Evolutionary conservation across 179 eudicot genomes (phyloP).

Genomic region (Beta corolliflora): DNA sequence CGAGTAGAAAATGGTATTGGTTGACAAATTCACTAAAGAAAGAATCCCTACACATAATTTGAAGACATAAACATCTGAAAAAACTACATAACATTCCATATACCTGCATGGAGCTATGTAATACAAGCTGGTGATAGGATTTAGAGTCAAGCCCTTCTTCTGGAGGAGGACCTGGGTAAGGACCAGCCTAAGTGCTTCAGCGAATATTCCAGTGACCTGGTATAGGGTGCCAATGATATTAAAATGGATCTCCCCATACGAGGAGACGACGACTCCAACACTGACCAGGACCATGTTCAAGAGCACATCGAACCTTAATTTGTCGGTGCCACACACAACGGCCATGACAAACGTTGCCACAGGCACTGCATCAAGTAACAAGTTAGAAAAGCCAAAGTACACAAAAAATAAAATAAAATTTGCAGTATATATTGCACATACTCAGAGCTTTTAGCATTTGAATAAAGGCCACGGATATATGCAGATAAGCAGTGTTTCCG

Average conservation of each 20-base stretch:
- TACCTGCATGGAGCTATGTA: conserved; percentile 99
- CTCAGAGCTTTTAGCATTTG: conserved; percentile 99
- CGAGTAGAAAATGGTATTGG: not conserved
- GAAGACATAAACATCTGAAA: not conserved
- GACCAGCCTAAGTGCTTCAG: conserved; percentile 96
- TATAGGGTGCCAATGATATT: conserved; percentile 90
- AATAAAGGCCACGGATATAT: conserved; percentile 96
- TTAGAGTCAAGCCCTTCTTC: conserved; percentile 94
- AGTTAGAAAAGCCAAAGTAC: conserved; percentile 5
- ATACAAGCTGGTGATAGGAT: conserved; percentile 97
- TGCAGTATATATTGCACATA: conserved; percentile 40
- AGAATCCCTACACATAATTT: not conserved
- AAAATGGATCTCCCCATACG: conserved; percentile 97
- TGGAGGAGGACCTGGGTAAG: conserved; percentile 97
- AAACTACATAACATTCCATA: not conserved
- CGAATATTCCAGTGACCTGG: conserved; percentile 94
- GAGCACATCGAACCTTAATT: conserved; percentile 86
- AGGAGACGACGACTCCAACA: conserved; percentile 92
- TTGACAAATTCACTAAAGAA: not conserved
- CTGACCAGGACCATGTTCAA: conserved; percentile 98
- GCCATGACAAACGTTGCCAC: conserved; percentile 98
- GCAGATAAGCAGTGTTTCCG: conserved; percentile 95
- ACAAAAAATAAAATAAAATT: conserved; percentile 5
- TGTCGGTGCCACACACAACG: conserved; percentile 95
- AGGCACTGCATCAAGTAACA: conserved; percentile 71